Percentiles rank a stretch among this genome's conserved stretches.
These are phyloP conservation scores for Xylariaceae sp. DNA, from an alignment of 2,329 filamentous ascomycete genomes.

Conservation along the genomic window DNA sequence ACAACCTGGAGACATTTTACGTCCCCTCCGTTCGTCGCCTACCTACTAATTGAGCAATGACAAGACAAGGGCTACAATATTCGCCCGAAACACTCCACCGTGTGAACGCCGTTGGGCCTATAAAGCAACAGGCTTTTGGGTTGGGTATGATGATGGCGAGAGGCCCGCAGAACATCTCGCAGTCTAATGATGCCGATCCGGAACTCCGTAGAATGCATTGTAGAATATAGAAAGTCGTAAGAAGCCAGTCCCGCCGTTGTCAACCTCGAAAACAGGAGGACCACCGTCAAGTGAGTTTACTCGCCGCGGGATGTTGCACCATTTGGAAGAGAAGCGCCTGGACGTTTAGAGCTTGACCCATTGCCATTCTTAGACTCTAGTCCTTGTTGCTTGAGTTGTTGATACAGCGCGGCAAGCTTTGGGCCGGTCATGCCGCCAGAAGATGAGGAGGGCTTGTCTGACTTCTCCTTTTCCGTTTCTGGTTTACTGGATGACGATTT, in stretches of 20 bases:
- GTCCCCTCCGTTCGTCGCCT: too few species aligned
- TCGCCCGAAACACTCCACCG: conserved; percentile 5
- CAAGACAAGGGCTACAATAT: neutral
- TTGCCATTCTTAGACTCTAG: conserved; percentile 26
- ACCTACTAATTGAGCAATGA: too few species aligned
- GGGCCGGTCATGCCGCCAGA: conserved; percentile 30
- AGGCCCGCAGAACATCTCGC: conserved; percentile 20
- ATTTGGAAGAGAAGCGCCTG: conserved; percentile 22
- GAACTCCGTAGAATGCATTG: conserved; percentile 32
- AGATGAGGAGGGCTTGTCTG: conserved; percentile 20
- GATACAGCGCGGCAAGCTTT: conserved; percentile 29
- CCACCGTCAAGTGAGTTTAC: conserved; percentile 22
- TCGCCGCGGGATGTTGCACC: conserved; percentile 24
- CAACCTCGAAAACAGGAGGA: conserved; percentile 5
- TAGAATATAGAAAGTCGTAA: conserved; percentile 14
- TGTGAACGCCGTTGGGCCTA: conserved; percentile 28
- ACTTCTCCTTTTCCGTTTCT: conserved; percentile 20
- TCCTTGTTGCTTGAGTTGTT: conserved; percentile 27
- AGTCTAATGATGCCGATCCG: conserved; percentile 27
- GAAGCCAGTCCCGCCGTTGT: neutral
- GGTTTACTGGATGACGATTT: conserved; percentile 25
- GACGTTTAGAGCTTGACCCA: conserved; percentile 22
- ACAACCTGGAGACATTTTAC: too few species aligned
- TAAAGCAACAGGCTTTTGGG: conserved; percentile 31
- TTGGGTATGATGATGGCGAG: conserved; percentile 31